Evolutionary conservation across 352 stramenopile genomes (phyloP).

Genomic region (Phytophthora agathidicida): DNA sequence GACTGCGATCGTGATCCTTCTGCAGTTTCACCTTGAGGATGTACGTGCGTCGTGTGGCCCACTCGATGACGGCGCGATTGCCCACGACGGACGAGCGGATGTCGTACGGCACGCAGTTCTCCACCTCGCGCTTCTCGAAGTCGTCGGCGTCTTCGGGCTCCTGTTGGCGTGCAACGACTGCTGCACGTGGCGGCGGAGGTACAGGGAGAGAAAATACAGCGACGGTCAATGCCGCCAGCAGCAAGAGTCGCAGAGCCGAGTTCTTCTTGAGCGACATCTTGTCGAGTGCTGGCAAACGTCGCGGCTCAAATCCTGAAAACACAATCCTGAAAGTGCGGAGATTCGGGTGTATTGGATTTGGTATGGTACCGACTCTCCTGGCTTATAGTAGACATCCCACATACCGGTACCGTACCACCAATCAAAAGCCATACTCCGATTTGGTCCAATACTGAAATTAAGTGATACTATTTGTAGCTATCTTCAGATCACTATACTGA

Average conservation of each 20-base stretch:
- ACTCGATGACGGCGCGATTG: slow-evolving; percentile 64
- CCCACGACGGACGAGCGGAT: slow-evolving; percentile 74
- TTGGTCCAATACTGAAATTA: not conserved
- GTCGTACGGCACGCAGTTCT: slow-evolving; percentile 87
- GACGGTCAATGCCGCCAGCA: not conserved
- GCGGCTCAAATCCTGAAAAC: too few relatives aligned
- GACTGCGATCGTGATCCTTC: slow-evolving; percentile 39
- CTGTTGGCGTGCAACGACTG: slow-evolving; percentile 30
- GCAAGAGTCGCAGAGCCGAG: slow-evolving; percentile 1
- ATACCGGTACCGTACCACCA: too few relatives aligned
- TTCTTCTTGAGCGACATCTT: slow-evolving; percentile 9
- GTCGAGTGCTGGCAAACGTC: not conserved
- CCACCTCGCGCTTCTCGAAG: slow-evolving; percentile 80
- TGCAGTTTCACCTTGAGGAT: slow-evolving; percentile 65
- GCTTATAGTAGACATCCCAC: not conserved
- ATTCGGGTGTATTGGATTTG: slow-evolving; percentile 1
- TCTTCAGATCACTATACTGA: too few relatives aligned
- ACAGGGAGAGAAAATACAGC: not conserved
- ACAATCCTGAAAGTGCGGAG: slow-evolving; percentile 5
- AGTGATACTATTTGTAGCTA: too few relatives aligned
- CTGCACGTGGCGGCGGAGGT: slow-evolving; percentile 9
- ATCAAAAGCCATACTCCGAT: not conserved
- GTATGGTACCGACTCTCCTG: slow-evolving; percentile 16
- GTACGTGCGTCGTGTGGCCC: slow-evolving; percentile 74
- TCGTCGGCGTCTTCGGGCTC: slow-evolving; percentile 59